A percentile compares a stretch with the other conserved stretches of the same genome.
Evolutionary conservation across 1,139 yeast species (phyloP).

Genomic region (Hyphopichia burtonii): DNA sequence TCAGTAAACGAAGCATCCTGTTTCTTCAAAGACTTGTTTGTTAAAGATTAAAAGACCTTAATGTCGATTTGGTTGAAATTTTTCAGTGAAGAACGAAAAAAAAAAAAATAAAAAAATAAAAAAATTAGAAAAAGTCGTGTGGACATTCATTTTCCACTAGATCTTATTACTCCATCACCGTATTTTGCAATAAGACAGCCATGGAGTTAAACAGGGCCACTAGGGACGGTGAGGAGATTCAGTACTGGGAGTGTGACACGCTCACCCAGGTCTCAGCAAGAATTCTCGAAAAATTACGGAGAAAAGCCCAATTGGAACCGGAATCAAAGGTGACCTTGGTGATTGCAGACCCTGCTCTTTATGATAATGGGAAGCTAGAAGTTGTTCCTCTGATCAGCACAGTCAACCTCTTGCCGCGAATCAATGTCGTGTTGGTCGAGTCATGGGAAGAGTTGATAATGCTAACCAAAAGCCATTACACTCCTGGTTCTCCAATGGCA

Average conservation of each 20-base stretch:
- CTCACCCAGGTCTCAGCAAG: neutral
- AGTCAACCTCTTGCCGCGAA: conserved; percentile 5
- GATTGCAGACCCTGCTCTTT: neutral
- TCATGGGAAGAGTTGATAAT: conserved; percentile 8
- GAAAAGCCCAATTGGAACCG: neutral
- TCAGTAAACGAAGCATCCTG: conserved; percentile 1
- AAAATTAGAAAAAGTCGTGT: neutral
- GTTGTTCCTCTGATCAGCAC: neutral
- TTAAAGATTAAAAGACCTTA: no score
- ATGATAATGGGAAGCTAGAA: neutral
- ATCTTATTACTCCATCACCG: no score
- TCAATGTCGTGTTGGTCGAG: conserved; percentile 8
- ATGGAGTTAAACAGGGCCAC: no score
- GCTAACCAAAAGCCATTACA: neutral
- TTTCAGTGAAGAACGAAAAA: conserved; percentile 1
- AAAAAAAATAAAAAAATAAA: conserved; percentile 1
- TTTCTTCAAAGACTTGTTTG: no score
- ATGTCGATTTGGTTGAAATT: conserved; percentile 1
- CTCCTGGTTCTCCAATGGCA: neutral
- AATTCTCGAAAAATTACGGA: neutral
- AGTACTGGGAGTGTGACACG: conserved; percentile 2
- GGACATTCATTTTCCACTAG: neutral
- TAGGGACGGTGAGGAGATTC: no score
- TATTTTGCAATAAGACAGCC: no score
- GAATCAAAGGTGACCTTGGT: neutral